Base-by-base conservation (phyloP, 345 rosid species). In the Angophora floribunda region DNA sequence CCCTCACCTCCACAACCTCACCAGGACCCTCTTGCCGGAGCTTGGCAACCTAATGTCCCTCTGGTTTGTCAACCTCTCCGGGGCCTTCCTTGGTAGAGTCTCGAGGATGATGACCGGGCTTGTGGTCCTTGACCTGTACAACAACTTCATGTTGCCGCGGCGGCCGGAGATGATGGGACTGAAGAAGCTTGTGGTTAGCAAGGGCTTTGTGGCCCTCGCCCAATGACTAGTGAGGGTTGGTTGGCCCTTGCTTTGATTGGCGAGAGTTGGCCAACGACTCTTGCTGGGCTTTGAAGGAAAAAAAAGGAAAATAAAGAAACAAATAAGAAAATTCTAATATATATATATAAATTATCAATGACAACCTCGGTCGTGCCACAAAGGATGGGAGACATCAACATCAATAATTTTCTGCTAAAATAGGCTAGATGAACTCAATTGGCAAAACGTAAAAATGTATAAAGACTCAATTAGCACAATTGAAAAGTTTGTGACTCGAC, bases 91-190 rank as follows among this genome's bases (percentile, higher is more conserved):
- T 7, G 98, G 96, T 10, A 93, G 91, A 79, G 91, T 95, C 57
- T 63, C 91, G 13, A 86, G 63, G 17, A 92, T 91, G 16, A 95
- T 96, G 97, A 44, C 91, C 4, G 87, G 92, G 45, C 97, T 96
- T 15, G 94, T 95, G 91, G 89, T 91, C 49, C 93, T 97, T 7
- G 97, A 97, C 89, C 87, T 89, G 24, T 96, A 97, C 90, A 97
- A 96, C 87, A 92, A 94, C 87, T 95, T 95, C 93, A 89, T 90
- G 0, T 98, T 97, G 17, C 50, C 87, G 14, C 90, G 95, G 85
- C 99, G 99, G 6, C 53, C 30, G 52, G 93, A 95, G 91, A 51
- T 97, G 14, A 90, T 32, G 2, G 82, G 53, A 53, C 91, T 96
- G 51, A 93, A 89, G 91, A 93, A 93, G 57, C 61, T 6, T 0